Base-by-base conservation (phyloP, 331 rosid genomes). In the Pyrus hybrid region DNA sequence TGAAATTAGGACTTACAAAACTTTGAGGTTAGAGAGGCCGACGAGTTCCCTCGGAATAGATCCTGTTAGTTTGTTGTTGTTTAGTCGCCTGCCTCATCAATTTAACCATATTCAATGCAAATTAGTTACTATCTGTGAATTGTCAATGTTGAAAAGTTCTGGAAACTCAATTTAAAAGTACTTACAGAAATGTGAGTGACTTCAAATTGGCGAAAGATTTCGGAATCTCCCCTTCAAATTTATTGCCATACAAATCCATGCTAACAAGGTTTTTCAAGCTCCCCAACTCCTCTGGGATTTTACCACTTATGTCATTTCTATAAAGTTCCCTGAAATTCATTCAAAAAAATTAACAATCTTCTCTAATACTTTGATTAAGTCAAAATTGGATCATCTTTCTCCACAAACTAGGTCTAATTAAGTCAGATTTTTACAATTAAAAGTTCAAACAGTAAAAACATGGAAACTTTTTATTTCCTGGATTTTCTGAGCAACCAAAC, bases 131-230 rank as follows among this genome's bases (percentile, higher is more conserved):
- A 62, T 61, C 6, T 30, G 21, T 3, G 29, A 20, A 16, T 13
- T 29, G 47, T 7, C 5, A 8, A 62, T 26, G 37, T 20, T 25
- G 53, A 63, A 57, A 53, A 33, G 4, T 67, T 69, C 68, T 37
- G 62, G 63, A 26, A 18, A 76, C 65, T 81, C 58, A 76, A 61
- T 68, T 43, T 37, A 30, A 80, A 60, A 66, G 47, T 65, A 75
- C 93, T 89, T 80, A 94, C 99, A 95, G 47, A 88, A 89, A 95
- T 86, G 84, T 89, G 72, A 95, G 91, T 56, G 97, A 95, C 86
- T 90, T 86, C 86, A 95, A 82, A 76, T 86, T 89, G 83, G 90
- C 82, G 33, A 95, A 84, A 79, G 99, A 88, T 79, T 86, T 89
- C 20, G 97, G 99, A 71, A 95, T 87, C 57, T 83, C 72, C 1